Evolutionary conservation across 2,329 filamentous ascomycete genomes (phyloP), one percentile per base, ranked within the genome.

Genomic region (Diaporthe vexans): DNA sequence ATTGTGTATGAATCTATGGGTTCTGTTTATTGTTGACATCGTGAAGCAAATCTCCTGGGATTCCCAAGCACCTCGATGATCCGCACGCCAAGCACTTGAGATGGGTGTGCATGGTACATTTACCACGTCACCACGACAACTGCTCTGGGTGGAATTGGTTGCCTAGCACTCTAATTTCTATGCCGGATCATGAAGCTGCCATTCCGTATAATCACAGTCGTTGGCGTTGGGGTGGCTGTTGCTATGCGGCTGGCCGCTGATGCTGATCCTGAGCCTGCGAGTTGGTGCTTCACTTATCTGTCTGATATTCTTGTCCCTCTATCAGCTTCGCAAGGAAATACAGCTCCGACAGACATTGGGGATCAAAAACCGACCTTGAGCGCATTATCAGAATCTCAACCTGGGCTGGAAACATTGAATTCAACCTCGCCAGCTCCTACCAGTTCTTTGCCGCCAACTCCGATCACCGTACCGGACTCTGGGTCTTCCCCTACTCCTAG

Each of bases 221-320:
- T n/a, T n/a, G n/a, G n/a, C n/a, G n/a, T n/a, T n/a, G n/a, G n/a
- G n/a, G n/a, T n/a, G n/a, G n/a, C n/a, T n/a, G n/a, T n/a, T n/a
- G n/a, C n/a, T n/a, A n/a, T n/a, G n/a, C n/a, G n/a, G n/a, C n/a
- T n/a, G n/a, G 26, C 54, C 26, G 15, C 19, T 19, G 10, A 33
- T 33, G 26, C 26, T 10, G 26, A 56, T 8, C 9, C 4, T 29
- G 54, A 7, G 8, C 54, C 54, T 56, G 54, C 54, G 54, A 56
- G 54, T 33, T 56, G 54, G 54, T 56, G 54, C 26, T 56, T 56
- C 15, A 56, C 54, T 9, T 56, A 56, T 33, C 54, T 56, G 15
- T 56, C 54, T 10, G 54, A 56, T 56, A 33, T 56, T 56, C 7
- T 56, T 11, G 54, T 56, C 17, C 54, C 54, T 33, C 15, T 29